Base-by-base conservation (phyloP, 2,329 filamentous ascomycete species). In the Cadophora sp. region DNA sequence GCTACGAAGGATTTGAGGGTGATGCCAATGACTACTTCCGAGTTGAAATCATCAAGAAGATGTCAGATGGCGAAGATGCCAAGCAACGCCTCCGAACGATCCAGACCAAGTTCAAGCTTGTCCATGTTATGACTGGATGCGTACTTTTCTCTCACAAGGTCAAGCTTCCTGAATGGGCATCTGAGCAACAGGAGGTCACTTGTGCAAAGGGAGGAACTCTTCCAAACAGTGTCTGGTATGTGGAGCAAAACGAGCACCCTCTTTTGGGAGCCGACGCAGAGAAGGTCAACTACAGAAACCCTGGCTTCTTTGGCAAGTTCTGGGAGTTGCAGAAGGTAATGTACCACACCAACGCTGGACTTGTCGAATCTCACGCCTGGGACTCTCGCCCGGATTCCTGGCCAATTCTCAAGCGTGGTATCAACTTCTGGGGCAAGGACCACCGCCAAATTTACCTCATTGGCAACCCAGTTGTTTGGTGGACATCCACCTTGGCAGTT, bases 381-480 rank as follows among this genome's bases (percentile, higher is more conserved):
- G 96, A 99, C 79, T 98, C 96, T 56, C 92, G 96, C 55, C 96
- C 96, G 39, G 88, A 89, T 41, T 95, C 94, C 7, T 99, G 96
- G 96, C 96, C 96, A 24, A 87, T 96, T 66, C 88, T 99, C 62
- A 88, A 88, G 73, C 93, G 96, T 70, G 96, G 96, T 75, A 99
- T 99, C 85, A 99, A 99, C 83, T 99, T 99, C 85, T 99, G 96
- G 96, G 94, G 95, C 72, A 94, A 91, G 76, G 87, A 97, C 76
- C 86, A 97, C 79, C 93, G 94, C 68, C 96, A 99, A 79, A 94
- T 99, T 74, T 99, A 99, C 80, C 89, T 99, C 22, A 90, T 97
- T 65, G 96, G 96, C 64, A 98, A 99, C 80, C 94, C 94, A 1
- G 81, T 97, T 66, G 91, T 98, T 73, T 99, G 96, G 96, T 98